phyloP scores from a whole-genome alignment of 2,329 filamentous ascomycete genomes.

The Diaporthe aspalathi region DNA sequence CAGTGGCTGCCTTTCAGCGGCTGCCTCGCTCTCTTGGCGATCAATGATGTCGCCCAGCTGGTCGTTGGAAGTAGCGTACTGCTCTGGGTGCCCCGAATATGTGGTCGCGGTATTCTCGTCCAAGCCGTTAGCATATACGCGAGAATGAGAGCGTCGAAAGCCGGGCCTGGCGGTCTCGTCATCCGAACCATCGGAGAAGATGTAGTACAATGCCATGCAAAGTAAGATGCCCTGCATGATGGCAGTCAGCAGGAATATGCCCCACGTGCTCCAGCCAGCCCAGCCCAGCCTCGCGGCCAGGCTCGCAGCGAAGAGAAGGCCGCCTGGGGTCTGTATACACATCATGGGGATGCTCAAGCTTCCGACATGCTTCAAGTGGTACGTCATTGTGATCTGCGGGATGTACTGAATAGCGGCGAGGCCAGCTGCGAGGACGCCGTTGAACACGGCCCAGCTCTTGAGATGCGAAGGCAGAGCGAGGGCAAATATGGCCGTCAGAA shows the following conservation, averaged over 20 bases:
- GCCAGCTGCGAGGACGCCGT: slow-evolving; percentile 81
- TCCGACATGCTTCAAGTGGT: slow-evolving; percentile 83
- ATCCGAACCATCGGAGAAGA: slow-evolving; percentile 57
- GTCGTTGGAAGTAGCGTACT: slow-evolving; percentile 63
- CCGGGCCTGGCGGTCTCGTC: slow-evolving; percentile 50
- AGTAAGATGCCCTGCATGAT: slow-evolving; percentile 85
- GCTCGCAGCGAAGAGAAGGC: slow-evolving; percentile 88
- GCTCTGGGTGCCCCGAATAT: slow-evolving; percentile 64
- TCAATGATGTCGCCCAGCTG: slow-evolving; percentile 63
- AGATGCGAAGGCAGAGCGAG: slow-evolving; percentile 72
- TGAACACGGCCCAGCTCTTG: slow-evolving; percentile 83
- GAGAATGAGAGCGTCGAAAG: slow-evolving; percentile 58
- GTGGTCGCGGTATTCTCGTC: slow-evolving; percentile 63
- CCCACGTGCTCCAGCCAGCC: slow-evolving; percentile 95
- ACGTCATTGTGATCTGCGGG: slow-evolving; percentile 95
- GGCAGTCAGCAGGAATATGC: slow-evolving; percentile 89
- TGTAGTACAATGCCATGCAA: slow-evolving; percentile 82
- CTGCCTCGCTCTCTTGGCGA: slow-evolving; percentile 63
- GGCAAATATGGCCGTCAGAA: slow-evolving; percentile 76
- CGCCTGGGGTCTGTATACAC: slow-evolving; percentile 96
- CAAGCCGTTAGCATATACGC: slow-evolving; percentile 54
- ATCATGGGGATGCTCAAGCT: slow-evolving; percentile 98
- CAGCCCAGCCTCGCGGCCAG: slow-evolving; percentile 82
- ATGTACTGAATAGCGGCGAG: slow-evolving; percentile 92
- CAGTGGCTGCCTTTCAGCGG: slow-evolving; percentile 62